Evolutionary conservation across 2,329 filamentous ascomycete species (phyloP), one percentile per base, ranked within the genome.

Genomic region (Ustulina deusta): DNA sequence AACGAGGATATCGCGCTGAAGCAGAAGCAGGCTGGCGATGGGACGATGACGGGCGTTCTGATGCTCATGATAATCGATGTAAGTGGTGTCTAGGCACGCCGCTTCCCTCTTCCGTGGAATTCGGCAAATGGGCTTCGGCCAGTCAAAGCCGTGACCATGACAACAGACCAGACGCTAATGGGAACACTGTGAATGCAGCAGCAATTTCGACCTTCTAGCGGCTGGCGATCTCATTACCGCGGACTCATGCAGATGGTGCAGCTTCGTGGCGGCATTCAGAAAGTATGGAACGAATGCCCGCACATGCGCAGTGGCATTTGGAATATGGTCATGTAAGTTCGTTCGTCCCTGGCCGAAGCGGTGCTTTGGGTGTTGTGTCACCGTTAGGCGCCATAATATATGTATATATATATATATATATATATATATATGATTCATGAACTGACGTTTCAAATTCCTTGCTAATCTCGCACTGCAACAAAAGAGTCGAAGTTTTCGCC

Each of bases 211-310:
- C 67, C 71, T 15, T 66, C 63, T 2, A 11, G 51, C 57, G 51
- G 74, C 51, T 80, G 78, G 78, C 76, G 75, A 44, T 71, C 69
- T 48, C 79, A 80, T 63, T 70, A 76, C 13, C 62, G 73, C 15
- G 79, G 76, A 13, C 52, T 77, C 27, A 73, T 72, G 59, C 73
- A 66, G 60, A 69, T 79, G n/a, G 68, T 77, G 1, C 63, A 46
- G n/a, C 69, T 78, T 4, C 75, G 76, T 36, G 78, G 78, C 6
- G 78, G 79, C 3, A 60, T 77, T 9, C 51, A 68, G 65, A 48
- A 54, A 52, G 5, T 71, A 60, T 61, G 63, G 57, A 9, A 68
- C 61, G 29, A 64, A 61, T 20, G 62, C 70, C 69, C 65, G n/a
- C 38, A 64, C 22, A 58, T 71, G 57, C 62, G 46, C 6, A 44